A percentile compares a stretch with the other conserved stretches of the same genome.
These are phyloP conservation scores for Trichomonascus vanleenenianus DNA, from an alignment of 805 yeast species.

Conservation along the genomic window DNA sequence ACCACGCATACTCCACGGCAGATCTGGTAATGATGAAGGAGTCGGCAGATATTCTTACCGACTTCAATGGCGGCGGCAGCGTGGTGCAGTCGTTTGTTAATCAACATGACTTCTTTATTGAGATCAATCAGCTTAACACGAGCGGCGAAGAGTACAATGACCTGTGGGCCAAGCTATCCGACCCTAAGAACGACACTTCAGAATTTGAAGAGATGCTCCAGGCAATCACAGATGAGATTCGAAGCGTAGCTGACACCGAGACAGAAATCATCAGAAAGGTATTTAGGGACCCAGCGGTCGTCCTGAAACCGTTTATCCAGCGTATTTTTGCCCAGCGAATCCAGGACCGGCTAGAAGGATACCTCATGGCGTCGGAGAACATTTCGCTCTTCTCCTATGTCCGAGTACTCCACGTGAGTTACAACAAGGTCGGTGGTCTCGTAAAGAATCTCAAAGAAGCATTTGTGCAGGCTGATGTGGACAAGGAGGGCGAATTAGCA, in stretches of 20 bases:
- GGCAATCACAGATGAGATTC: slow-evolving; percentile 46
- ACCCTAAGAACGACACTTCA: slow-evolving; percentile 46
- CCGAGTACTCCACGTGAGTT: slow-evolving; percentile 64
- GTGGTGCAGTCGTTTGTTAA: slow-evolving; percentile 77
- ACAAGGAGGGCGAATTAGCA: slow-evolving; percentile 34
- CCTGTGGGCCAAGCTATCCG: slow-evolving; percentile 51
- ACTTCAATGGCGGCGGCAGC: slow-evolving; percentile 77
- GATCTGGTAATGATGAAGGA: slow-evolving; percentile 68
- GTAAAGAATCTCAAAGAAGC: slow-evolving; percentile 59
- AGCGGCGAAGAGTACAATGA: slow-evolving; percentile 26
- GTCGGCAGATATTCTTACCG: slow-evolving; percentile 61
- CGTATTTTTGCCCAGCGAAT: slow-evolving; percentile 67
- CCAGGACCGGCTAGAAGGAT: slow-evolving; percentile 38
- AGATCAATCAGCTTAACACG: slow-evolving; percentile 35
- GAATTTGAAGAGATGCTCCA: slow-evolving; percentile 47
- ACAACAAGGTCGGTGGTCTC: slow-evolving; percentile 48
- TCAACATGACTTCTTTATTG: slow-evolving; percentile 64
- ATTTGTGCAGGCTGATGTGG: slow-evolving; percentile 32
- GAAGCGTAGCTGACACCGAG: slow-evolving; percentile 58
- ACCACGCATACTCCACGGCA: slow-evolving; percentile 61
- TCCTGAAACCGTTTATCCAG: slow-evolving; percentile 61
- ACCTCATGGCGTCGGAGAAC: slow-evolving; percentile 54
- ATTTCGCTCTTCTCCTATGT: slow-evolving; percentile 61
- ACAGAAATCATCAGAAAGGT: slow-evolving; percentile 66
- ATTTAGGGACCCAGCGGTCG: slow-evolving; percentile 60